Conservation (phyloP, 306 rosid genomes). For the Acacia melanoxylon region DNA sequence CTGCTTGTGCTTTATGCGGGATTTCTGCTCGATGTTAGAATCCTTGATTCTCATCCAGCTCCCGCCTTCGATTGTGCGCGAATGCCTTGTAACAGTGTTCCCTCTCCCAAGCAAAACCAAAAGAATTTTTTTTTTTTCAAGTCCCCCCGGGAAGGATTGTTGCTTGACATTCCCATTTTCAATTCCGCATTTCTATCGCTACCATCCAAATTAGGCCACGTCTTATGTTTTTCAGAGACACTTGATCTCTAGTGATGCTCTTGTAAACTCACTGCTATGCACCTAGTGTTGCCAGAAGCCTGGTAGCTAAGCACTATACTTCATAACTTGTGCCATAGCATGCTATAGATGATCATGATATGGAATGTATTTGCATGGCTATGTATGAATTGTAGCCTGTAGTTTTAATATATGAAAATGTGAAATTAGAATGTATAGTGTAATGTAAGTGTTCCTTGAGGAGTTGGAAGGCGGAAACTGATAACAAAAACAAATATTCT, state of each 20-base stretch:
- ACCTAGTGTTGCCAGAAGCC: background rate
- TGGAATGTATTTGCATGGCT: background rate
- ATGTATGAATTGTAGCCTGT: background rate
- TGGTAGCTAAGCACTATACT: background rate
- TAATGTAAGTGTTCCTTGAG: conserved; percentile 5
- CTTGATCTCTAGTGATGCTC: background rate
- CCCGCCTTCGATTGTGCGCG: too few species aligned
- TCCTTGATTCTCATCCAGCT: too few species aligned
- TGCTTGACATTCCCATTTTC: background rate
- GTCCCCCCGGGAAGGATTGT: too few species aligned
- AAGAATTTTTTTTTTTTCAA: too few species aligned
- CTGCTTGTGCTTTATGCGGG: background rate
- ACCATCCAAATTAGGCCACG: background rate
- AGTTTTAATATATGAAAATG: background rate
- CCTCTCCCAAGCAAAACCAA: too few species aligned
- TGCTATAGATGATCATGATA: background rate
- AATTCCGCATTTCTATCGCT: background rate
- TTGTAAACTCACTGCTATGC: background rate
- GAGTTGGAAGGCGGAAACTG: conserved; percentile 3
- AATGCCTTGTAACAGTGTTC: too few species aligned
- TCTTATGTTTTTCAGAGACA: background rate
- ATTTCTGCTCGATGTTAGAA: too few species aligned
- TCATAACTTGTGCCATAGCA: background rate
- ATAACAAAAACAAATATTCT: background rate
- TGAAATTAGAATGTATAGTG: background rate